Percentiles rank a stretch among this genome's conserved stretches.
phyloP scores from a whole-genome alignment of 805 yeast genomes.

The Lachancea lanzarotensis region DNA sequence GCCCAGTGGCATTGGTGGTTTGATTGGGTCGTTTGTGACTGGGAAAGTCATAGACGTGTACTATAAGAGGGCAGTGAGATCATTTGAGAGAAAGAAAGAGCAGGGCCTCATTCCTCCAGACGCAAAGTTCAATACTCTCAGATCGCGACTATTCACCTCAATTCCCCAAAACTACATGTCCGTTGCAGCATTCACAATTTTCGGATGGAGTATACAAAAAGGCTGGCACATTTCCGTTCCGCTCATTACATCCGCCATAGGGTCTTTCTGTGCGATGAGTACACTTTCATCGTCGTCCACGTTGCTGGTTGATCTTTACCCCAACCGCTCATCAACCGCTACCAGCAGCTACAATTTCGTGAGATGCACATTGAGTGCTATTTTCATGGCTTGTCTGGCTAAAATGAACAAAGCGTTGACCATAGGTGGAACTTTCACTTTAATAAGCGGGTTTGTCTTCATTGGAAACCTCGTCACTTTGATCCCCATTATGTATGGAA shows the following conservation, averaged over 20 bases:
- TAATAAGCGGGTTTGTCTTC: conserved; percentile 49
- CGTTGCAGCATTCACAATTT: conserved; percentile 41
- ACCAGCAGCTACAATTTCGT: conserved; percentile 64
- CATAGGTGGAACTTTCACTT: conserved; percentile 68
- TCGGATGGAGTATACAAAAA: conserved; percentile 67
- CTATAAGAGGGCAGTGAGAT: conserved; percentile 35
- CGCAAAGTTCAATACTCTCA: conserved; percentile 44
- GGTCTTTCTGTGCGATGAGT: conserved; percentile 53
- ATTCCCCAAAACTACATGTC: conserved; percentile 40
- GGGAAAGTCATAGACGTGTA: conserved; percentile 52
- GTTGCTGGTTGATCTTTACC: conserved; percentile 65
- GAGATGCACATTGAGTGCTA: conserved; percentile 64
- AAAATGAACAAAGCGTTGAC: conserved; percentile 53
- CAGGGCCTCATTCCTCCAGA: conserved; percentile 22
- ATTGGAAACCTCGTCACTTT: conserved; percentile 25
- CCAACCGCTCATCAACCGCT: conserved; percentile 63
- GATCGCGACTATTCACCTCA: conserved; percentile 44
- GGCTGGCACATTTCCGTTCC: conserved; percentile 46
- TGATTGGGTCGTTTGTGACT: conserved; percentile 50
- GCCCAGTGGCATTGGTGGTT: conserved; percentile 67
- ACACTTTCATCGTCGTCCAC: conserved; percentile 55
- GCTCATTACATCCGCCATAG: conserved; percentile 48
- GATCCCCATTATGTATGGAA: conserved; percentile 34
- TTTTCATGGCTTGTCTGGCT: conserved; percentile 60
- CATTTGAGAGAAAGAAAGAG: conserved; percentile 18